phyloP scores from a whole-genome alignment of 2,329 filamentous ascomycete species.

The Davidsoniella australis region DNA sequence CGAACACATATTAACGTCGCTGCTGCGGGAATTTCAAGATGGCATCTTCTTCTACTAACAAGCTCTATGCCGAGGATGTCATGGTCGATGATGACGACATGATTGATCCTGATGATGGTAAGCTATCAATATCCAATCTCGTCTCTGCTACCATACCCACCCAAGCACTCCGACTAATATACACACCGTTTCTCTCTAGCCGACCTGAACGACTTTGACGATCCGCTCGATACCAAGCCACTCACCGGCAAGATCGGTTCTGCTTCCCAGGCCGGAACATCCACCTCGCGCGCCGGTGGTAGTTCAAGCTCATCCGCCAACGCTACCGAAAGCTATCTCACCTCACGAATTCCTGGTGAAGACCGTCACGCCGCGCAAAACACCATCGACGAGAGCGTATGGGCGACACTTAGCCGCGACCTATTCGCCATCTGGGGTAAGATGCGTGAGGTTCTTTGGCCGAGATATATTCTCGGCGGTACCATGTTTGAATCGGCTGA shows the following conservation, averaged over 20 bases:
- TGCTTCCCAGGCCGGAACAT: background rate
- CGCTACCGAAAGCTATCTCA: constrained; percentile 67
- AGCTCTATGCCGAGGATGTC: constrained; percentile 18
- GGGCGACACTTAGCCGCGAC: constrained; percentile 90
- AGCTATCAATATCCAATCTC: constrained; percentile 12
- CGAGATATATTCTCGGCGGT: constrained; percentile 71
- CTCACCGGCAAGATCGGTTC: constrained; percentile 60
- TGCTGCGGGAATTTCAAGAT: background rate
- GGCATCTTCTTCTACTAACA: constrained; percentile 12
- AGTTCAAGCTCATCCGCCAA: background rate
- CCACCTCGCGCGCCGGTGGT: background rate
- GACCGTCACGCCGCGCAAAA: constrained; percentile 78
- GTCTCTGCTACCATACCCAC: background rate
- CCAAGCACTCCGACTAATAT: background rate
- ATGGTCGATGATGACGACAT: constrained; percentile 49
- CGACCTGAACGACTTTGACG: constrained; percentile 83
- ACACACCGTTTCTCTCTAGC: constrained; percentile 29
- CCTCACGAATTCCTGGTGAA: constrained; percentile 78
- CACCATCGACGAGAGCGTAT: constrained; percentile 93
- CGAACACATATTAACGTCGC: too few species aligned
- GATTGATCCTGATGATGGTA: constrained; percentile 67
- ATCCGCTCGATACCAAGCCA: constrained; percentile 64
- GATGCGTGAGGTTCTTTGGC: constrained; percentile 92
- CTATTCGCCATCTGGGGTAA: constrained; percentile 91
- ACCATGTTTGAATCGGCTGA: constrained; percentile 42